Percentiles rank a stretch among this genome's conserved stretches.
phyloP scores from a whole-genome alignment of 345 rosid genomes.

The Trapa incisa region DNA sequence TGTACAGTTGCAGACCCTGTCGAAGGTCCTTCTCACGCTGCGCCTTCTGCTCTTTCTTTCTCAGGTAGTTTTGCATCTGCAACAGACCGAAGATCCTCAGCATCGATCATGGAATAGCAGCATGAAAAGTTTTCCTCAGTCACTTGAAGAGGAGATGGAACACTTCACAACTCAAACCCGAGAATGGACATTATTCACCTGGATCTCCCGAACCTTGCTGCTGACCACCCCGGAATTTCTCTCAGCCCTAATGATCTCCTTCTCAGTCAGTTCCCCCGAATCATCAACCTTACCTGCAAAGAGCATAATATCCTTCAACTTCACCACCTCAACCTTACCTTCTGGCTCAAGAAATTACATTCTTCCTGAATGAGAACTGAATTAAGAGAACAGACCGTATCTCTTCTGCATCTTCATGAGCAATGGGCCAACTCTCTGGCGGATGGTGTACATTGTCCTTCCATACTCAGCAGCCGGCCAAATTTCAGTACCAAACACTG shows the following conservation, averaged over 20 bases:
- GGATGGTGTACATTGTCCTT: constrained; percentile 93
- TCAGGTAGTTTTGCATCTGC: constrained; percentile 72
- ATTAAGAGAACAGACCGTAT: constrained; percentile 33
- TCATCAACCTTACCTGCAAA: constrained; percentile 55
- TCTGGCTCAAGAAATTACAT: too few species aligned
- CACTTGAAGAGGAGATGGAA: background rate
- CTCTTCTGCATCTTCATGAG: constrained; percentile 83
- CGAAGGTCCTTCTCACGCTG: constrained; percentile 68
- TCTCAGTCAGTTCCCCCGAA: constrained; percentile 68
- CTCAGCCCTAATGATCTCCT: constrained; percentile 89
- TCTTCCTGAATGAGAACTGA: too few species aligned
- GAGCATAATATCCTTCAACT: too few species aligned
- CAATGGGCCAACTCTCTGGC: constrained; percentile 85
- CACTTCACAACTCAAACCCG: background rate
- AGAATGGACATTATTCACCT: constrained; percentile 29
- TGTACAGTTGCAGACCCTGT: constrained; percentile 67
- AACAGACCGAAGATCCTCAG: constrained; percentile 1
- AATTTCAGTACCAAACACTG: constrained; percentile 93
- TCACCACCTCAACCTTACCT: too few species aligned
- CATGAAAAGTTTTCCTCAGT: background rate
- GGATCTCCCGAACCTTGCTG: constrained; percentile 73
- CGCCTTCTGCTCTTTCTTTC: constrained; percentile 65
- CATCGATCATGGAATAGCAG: background rate
- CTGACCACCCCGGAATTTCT: constrained; percentile 86
- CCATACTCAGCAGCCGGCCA: constrained; percentile 99